phyloP scores from a whole-genome alignment of 2,329 filamentous ascomycete genomes.

The Cladophialophora psammophila region DNA sequence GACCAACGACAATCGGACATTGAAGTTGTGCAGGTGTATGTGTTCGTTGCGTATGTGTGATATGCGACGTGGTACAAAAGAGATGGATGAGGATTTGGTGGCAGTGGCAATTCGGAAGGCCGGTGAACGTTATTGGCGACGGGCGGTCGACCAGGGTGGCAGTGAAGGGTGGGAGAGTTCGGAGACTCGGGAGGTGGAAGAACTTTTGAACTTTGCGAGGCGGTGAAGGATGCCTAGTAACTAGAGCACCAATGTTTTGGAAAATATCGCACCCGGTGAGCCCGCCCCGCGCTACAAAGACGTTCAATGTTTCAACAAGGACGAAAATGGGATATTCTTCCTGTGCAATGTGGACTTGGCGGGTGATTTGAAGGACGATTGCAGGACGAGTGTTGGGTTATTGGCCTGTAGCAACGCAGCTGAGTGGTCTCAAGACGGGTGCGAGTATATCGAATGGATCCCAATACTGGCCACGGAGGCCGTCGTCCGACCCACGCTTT shows the following conservation, averaged over 20 bases:
- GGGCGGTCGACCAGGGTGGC: constrained; percentile 19
- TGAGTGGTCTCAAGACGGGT: constrained; percentile 10
- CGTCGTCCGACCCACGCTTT: constrained; percentile 20
- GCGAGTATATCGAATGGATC: constrained; percentile 11
- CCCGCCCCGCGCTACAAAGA: constrained; percentile 1
- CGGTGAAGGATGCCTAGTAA: constrained; percentile 8
- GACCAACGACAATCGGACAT: constrained; percentile 31
- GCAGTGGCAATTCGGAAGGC: constrained; percentile 13
- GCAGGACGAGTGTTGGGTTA: constrained; percentile 24
- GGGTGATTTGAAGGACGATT: constrained; percentile 17
- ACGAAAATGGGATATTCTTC: background rate
- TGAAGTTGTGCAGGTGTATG: constrained; percentile 16
- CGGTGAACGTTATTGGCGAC: constrained; percentile 33
- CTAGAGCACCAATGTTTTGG: constrained; percentile 16
- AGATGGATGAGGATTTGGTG: constrained; percentile 18
- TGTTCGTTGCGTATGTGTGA: constrained; percentile 3
- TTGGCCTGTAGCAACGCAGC: constrained; percentile 13
- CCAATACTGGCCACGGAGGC: constrained; percentile 5
- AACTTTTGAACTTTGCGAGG: constrained; percentile 12
- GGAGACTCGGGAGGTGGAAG: constrained; percentile 20
- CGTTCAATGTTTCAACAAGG: constrained; percentile 13
- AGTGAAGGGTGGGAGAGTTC: constrained; percentile 15
- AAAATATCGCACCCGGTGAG: constrained; percentile 14
- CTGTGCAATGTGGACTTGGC: constrained; percentile 19
- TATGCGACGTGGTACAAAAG: constrained; percentile 32